Evolutionary conservation across 176 grass and related monocot species (phyloP), one percentile per base, ranked within the genome.

Genomic region (Stipa capillata): DNA sequence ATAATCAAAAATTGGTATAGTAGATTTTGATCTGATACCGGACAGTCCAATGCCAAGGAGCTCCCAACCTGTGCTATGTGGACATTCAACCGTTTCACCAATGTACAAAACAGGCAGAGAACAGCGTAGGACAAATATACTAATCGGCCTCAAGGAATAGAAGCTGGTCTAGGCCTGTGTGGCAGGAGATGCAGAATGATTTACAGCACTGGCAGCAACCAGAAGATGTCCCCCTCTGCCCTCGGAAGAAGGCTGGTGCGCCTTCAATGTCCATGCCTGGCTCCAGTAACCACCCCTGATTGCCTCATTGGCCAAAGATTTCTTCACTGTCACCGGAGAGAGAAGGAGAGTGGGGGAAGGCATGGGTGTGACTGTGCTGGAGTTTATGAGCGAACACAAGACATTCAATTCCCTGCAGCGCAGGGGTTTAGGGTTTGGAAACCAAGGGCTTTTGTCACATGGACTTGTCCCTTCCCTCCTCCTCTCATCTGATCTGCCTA

Each of bases 371-470:
- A 44, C 36, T 33, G 48, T 32, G 24, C 31, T 80, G 78, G 70
- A 58, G 65, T 71, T 81, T 81, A 39, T 9, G 59, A 15, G 39
- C 82, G 27, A 80, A 25, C 77, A 74, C 47, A 51, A 34, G 2
- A 7, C 84, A 86, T 80, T 86, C 6, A 86, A 74, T 86, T 57
- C n/a, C 31, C 79, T 64, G 31, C 33, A 4, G 50, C 20, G 41
- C 31, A 44, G 50, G 29, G 52, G 54, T 35, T 60, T 71, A 87
- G 85, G 79, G 63, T 87, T 76, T 76, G 78, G 81, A 69, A 82
- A 76, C 71, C 78, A 76, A 82, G 78, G 71, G 53, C 72, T 61
- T 52, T 57, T 61, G 31, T 69, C 85, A 81, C 85, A 51, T 87
- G 85, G 85, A 68, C 78, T 2, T 81, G 85, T 76, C 78, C 71